Evolutionary conservation across 2,329 filamentous ascomycete species (phyloP).

Genomic region (Diaporthe sp.): DNA sequence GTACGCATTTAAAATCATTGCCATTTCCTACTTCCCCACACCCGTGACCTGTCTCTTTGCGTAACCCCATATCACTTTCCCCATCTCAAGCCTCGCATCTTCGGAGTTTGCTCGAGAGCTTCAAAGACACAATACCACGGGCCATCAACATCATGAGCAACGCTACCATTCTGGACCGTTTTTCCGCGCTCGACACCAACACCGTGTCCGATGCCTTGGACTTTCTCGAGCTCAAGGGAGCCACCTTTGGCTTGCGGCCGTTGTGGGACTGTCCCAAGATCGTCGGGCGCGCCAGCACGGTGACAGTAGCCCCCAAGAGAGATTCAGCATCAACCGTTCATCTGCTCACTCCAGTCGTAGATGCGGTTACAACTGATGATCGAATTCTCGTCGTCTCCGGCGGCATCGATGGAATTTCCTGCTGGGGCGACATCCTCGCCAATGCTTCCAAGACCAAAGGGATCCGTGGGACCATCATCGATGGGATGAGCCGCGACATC

Average conservation of each 20-base stretch:
- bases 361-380: not conserved
- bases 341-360: slow-evolving; percentile 6
- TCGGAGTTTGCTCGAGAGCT: not conserved
- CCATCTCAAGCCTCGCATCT: not conserved
- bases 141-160: not conserved
- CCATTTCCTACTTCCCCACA: not conserved
- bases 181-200: slow-evolving; percentile 7
- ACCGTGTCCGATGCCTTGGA: slow-evolving; percentile 18
- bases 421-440: slow-evolving; percentile 10
- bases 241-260: slow-evolving; percentile 8
- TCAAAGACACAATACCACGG: not conserved
- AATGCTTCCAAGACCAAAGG: slow-evolving; percentile 11
- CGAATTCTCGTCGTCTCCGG: not conserved
- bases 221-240: not conserved
- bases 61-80: not conserved
- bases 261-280: slow-evolving; percentile 19
- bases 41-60: not conserved
- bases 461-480: slow-evolving; percentile 5
- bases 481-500: slow-evolving; percentile 15
- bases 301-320: not conserved
- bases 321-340: not conserved
- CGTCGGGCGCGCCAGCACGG: slow-evolving; percentile 7
- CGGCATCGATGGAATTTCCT: not conserved
- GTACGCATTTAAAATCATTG: not conserved
- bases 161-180: not conserved